Evolutionary conservation across 1,139 yeast species (phyloP), one percentile per base, ranked within the genome.

Genomic region (Saccharomyces uvarum): DNA sequence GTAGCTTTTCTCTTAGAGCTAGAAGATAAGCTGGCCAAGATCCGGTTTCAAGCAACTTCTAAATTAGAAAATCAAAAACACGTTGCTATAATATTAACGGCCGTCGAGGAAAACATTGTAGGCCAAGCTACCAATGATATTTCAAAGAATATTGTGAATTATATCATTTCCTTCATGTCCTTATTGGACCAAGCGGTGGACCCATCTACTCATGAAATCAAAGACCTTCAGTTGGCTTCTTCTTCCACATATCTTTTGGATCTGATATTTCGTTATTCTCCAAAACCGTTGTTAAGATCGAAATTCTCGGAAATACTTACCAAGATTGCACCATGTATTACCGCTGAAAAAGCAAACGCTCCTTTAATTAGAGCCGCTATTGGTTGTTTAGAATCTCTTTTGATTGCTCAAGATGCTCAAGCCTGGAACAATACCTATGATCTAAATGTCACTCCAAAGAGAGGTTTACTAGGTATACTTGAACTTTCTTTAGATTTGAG

Each of bases 41-140:
- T 90, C 63, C 78, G 96, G 69, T 65, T 75, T 6, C 97, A 89
- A 66, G 73, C 79, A 62, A 78, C 73, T 59, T 88, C 96, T 27
- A 88, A 88, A 69, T 75, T 90, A 57, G 88, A 85, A 38, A 88
- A 89, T 70, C 97, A 90, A 73, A 86, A 86, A 67, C 90, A 86
- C 64, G 71, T 83, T 55, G 85, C 88, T 6, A 68, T 89, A 47
- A 85, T 91, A 58, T 77, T 93, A 53, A 79, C 86, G 19, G 96
- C 97, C 2, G 93, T 93, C 50, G 99, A 93, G 70, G 97, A 89
- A 63, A 88, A 88, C 62, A 78, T 93, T 53, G 78, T 79, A 52
- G 91, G 86, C 60, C 91, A 87, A 66, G 58, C 56, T 3, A 58
- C 58, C 5, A 60, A 62, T 47, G 63, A 61, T 13, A 78, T 81